Evolutionary conservation across 306 rosid species (phyloP), one percentile per base, ranked within the genome.

Genomic region (Cicer yamashitae): DNA sequence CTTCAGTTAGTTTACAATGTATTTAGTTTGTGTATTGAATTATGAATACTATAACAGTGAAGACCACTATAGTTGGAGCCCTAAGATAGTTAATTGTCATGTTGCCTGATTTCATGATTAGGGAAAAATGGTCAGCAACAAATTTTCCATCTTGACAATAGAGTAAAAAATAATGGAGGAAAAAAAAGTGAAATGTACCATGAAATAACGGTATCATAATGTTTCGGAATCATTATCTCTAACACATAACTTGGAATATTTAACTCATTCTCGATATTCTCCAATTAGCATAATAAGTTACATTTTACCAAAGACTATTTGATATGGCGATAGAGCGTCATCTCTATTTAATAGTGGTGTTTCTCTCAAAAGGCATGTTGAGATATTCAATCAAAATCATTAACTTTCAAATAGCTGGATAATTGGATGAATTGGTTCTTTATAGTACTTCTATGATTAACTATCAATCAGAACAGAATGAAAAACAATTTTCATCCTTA

Each of bases 171-270:
- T 22, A 38, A 52, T 14, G 38, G 14, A 10, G 22, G 4, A 5
- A 53, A 51, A 54, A 18, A 70, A 30, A 7, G 17, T 57, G 59
- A 44, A 45, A 34, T 46, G 48, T 63, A 13, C 44, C 43, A n/a
- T 50, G 40, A 13, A 38, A 40, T 38, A 51, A 48, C 8, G 8
- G n/a, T 48, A 3, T 48, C 34, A 30, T 30, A 30, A 30, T 30
- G 34, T 30, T 30, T 30, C 34, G 5, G 34, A 30, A 30, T 30
- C 34, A 30, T 30, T 3, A 30, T 30, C 34, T 30, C 34, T 30
- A 30, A 30, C 34, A 30, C 51, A 44, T 48, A 12, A 10, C 71
- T 61, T 60, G 18, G 47, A 75, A 75, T 17, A 17, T 63, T 74
- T 7, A 37, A 17, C 7, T 46, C 20, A 30, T 30, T 30, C 34